Evolutionary conservation across 345 rosid species (phyloP).

Genomic region (Kandelia obovata): DNA sequence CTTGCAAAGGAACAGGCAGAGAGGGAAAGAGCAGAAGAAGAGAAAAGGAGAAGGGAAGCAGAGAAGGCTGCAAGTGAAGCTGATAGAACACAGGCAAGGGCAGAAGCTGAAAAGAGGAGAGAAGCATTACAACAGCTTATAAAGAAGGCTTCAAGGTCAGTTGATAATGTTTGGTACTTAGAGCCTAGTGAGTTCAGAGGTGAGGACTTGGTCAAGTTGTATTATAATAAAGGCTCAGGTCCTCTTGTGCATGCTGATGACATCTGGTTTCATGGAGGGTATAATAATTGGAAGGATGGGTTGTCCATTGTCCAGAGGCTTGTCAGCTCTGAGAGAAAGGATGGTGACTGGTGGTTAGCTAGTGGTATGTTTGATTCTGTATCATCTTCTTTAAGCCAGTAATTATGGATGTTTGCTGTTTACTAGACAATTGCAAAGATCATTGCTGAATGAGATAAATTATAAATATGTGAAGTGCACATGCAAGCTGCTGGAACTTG

Average conservation of each 20-base stretch:
- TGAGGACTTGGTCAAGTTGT: conserved; percentile 48
- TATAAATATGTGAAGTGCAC: not conserved
- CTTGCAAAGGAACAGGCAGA: conserved; percentile 78
- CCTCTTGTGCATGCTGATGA: conserved; percentile 64
- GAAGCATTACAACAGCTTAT: conserved; percentile 39
- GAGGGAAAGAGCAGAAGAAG: conserved; percentile 69
- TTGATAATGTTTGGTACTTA: conserved; percentile 62
- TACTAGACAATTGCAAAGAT: not conserved
- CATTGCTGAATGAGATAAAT: not conserved
- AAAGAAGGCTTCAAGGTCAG: conserved; percentile 47
- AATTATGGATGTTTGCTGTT: not conserved
- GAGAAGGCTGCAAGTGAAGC: conserved; percentile 73
- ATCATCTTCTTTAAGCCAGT: conserved; percentile 1
- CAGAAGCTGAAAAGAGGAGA: conserved; percentile 52
- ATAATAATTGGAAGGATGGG: conserved; percentile 75
- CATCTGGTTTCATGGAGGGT: conserved; percentile 90
- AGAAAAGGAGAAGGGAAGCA: conserved; percentile 63
- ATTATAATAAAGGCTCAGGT: conserved; percentile 70
- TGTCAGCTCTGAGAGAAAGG: conserved; percentile 44
- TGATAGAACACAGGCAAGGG: conserved; percentile 65
- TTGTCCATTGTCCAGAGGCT: conserved; percentile 59
- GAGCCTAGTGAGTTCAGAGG: conserved; percentile 64
- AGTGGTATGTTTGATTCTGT: conserved; percentile 45
- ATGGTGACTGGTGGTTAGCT: conserved; percentile 79
- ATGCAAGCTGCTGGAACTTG: not conserved